Evolutionary conservation across 2,329 filamentous ascomycete genomes (phyloP).

Genomic region (Colletotrichum melonis): DNA sequence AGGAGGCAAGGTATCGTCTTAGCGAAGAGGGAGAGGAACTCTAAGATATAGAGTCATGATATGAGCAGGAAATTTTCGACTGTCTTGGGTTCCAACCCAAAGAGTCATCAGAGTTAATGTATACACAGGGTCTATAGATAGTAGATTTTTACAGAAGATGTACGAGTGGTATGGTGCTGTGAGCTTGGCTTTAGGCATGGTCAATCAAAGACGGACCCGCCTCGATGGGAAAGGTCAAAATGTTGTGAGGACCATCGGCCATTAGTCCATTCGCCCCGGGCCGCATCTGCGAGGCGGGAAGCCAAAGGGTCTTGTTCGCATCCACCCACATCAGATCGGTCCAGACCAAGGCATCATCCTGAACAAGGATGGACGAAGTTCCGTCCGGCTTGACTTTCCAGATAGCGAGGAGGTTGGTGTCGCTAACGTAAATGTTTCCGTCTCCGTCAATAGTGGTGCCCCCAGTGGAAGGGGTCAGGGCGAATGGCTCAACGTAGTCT

Average conservation of each 20-base stretch:
- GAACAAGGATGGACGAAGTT: background rate
- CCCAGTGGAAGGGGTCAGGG: conserved; percentile 5
- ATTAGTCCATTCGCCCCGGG: background rate
- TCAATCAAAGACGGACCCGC: conserved; percentile 7
- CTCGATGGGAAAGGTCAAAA: conserved; percentile 6
- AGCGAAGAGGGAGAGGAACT: too few species aligned
- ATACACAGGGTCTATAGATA: too few species aligned
- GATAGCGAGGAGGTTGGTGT: conserved; percentile 12
- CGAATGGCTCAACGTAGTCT: background rate
- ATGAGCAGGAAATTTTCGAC: too few species aligned
- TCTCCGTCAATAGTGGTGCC: conserved; percentile 13
- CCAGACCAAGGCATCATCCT: conserved; percentile 12
- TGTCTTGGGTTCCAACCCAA: too few species aligned
- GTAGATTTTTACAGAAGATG: too few species aligned
- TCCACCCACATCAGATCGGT: conserved; percentile 19
- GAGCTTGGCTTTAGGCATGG: background rate
- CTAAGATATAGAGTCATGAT: too few species aligned
- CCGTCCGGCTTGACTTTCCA: conserved; percentile 11
- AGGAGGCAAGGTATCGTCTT: too few species aligned
- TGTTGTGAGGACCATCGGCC: background rate
- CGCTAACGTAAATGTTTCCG: conserved; percentile 7
- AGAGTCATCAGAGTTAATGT: too few species aligned
- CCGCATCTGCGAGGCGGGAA: conserved; percentile 18
- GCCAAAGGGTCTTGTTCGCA: conserved; percentile 14
- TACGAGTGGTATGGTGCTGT: background rate